phyloP scores from a whole-genome alignment of 805 yeast genomes.

The Metschnikowia kunwiensis region DNA sequence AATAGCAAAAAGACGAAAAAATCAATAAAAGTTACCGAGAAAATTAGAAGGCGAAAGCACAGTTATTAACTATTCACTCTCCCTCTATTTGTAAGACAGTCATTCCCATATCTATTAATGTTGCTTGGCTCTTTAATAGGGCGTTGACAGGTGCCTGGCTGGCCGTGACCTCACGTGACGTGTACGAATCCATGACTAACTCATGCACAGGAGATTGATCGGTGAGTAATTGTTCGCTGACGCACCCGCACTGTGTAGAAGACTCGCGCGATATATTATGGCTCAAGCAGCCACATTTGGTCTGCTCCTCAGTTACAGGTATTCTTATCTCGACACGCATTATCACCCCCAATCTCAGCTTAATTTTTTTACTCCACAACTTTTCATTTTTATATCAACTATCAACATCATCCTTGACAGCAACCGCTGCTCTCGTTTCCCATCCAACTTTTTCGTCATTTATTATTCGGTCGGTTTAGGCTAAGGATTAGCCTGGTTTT shows the following conservation, averaged over 20 bases:
- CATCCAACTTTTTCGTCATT: too few relatives aligned
- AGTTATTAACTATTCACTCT: too few relatives aligned
- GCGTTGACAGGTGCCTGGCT: too few relatives aligned
- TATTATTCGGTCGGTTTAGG: conserved; percentile 15
- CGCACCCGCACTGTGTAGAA: conserved; percentile 1
- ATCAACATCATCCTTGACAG: not conserved
- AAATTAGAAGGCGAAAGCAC: too few relatives aligned
- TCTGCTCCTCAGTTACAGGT: not conserved
- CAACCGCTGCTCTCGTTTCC: not conserved
- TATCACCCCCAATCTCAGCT: not conserved
- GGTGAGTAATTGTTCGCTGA: conserved; percentile 7
- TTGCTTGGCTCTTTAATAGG: too few relatives aligned
- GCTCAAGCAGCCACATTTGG: conserved; percentile 8
- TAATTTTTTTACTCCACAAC: not conserved
- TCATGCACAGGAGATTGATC: conserved; percentile 3
- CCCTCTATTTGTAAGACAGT: too few relatives aligned
- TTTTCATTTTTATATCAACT: not conserved
- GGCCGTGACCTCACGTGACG: conserved; percentile 7
- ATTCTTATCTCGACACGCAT: conserved; percentile 1
- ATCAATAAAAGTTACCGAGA: too few relatives aligned
- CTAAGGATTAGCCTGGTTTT: conserved; percentile 8
- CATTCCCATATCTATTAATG: too few relatives aligned
- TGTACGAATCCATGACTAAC: conserved; percentile 9
- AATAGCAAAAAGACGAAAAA: too few relatives aligned
- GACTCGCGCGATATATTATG: conserved; percentile 6